These are phyloP conservation scores for Neovahlkampfia damariscottae DNA, from an alignment of 78 protist species.

Conservation along the genomic window DNA sequence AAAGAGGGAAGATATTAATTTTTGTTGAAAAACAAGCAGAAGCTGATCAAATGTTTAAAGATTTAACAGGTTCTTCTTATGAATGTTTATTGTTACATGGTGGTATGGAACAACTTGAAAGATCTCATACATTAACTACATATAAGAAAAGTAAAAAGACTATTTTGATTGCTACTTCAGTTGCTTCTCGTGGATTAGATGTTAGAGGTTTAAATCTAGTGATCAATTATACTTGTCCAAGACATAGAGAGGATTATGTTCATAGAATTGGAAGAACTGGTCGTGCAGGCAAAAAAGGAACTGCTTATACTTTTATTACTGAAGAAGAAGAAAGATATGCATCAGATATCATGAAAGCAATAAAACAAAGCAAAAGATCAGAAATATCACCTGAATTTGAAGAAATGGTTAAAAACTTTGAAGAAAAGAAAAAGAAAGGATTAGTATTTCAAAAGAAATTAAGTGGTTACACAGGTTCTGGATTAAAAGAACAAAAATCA, in stretches of 20 bases:
- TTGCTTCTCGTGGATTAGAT: conserved; percentile 80
- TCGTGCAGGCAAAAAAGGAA: conserved; percentile 86
- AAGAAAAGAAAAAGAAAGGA: too few relatives aligned
- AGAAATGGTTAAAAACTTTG: too few relatives aligned
- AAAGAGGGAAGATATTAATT: conserved; percentile 93
- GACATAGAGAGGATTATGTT: conserved; percentile 86
- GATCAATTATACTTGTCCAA: conserved; percentile 86
- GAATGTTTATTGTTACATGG: conserved; percentile 64
- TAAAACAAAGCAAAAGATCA: too few relatives aligned
- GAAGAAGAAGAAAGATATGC: too few relatives aligned
- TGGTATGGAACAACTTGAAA: conserved; percentile 84
- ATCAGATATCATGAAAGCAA: too few relatives aligned
- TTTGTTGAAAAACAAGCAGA: conserved; percentile 84
- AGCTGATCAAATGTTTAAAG: conserved; percentile 94
- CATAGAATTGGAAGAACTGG: conserved; percentile 93
- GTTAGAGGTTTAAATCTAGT: conserved; percentile 87
- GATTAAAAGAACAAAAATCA: too few relatives aligned
- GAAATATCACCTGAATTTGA: too few relatives aligned
- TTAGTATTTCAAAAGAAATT: too few relatives aligned
- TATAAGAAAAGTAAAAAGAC: conserved; percentile 64
- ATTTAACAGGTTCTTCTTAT: conserved; percentile 81
- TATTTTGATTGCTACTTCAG: conserved; percentile 89
- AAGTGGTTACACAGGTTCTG: too few relatives aligned
- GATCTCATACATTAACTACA: conserved; percentile 67
- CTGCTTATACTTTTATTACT: conserved; percentile 25